These are phyloP conservation scores for Acarospora socialis DNA, from an alignment of 2,329 filamentous ascomycete genomes.

Conservation along the genomic window DNA sequence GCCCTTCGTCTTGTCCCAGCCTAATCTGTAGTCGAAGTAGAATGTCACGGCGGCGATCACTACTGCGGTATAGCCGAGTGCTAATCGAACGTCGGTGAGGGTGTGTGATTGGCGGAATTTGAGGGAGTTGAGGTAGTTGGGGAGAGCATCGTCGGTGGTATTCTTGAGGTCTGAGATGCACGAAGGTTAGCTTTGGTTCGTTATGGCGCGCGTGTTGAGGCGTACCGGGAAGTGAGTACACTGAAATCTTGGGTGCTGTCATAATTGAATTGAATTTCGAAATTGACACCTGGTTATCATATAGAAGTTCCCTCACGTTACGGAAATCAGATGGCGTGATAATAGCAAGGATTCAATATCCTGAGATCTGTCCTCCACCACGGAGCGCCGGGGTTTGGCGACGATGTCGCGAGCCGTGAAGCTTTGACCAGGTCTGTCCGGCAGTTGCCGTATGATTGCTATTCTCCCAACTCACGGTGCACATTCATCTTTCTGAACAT, in stretches of 20 bases:
- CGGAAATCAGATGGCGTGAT: too few species aligned
- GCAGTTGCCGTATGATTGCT: too few species aligned
- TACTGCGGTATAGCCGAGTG: constrained; percentile 71
- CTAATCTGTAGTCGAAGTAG: constrained; percentile 78
- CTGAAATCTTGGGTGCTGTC: constrained; percentile 40
- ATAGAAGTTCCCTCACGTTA: too few species aligned
- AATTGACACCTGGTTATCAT: too few species aligned
- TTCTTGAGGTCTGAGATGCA: constrained; percentile 69
- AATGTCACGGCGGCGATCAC: constrained; percentile 70
- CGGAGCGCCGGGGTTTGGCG: too few species aligned
- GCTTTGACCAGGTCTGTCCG: too few species aligned
- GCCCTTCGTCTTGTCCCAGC: constrained; percentile 72
- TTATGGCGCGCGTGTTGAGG: constrained; percentile 4
- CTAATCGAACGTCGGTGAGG: constrained; percentile 68
- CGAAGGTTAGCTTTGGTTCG: constrained; percentile 4
- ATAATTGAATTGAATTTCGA: too few species aligned
- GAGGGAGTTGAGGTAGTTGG: constrained; percentile 82
- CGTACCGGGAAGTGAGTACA: constrained; percentile 53
- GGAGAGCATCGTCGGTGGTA: constrained; percentile 86
- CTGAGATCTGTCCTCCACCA: too few species aligned
- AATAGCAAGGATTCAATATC: too few species aligned
- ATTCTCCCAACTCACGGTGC: too few species aligned
- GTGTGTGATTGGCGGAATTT: constrained; percentile 70
- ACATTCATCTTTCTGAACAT: constrained; percentile 1
- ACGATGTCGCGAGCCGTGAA: too few species aligned